Evolutionary conservation across 768 basidiomycete genomes (phyloP).

Genomic region (Russula foetens): DNA sequence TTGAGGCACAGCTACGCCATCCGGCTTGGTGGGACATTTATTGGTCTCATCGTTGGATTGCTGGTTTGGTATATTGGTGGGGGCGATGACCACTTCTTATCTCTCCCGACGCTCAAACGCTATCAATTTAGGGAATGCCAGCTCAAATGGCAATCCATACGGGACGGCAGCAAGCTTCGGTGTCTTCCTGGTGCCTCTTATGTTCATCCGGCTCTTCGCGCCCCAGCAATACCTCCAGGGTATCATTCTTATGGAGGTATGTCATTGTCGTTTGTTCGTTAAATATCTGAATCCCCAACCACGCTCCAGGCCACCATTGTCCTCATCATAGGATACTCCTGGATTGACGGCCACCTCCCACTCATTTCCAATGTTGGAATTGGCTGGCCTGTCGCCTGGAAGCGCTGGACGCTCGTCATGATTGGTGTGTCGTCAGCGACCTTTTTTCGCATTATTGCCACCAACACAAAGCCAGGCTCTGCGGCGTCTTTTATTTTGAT

Average conservation of each 20-base stretch:
- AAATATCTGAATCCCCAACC: background rate
- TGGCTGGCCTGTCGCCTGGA: conserved; percentile 47
- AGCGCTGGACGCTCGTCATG: conserved; percentile 41
- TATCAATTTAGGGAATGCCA: conserved; percentile 30
- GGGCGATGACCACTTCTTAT: background rate
- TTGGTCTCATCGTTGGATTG: conserved; percentile 42
- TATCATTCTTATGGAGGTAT: conserved; percentile 31
- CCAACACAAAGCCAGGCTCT: conserved; percentile 29
- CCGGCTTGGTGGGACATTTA: conserved; percentile 38
- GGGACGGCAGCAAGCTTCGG: conserved; percentile 42
- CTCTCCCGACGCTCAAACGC: background rate
- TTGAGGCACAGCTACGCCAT: conserved; percentile 31
- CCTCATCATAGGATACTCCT: conserved; percentile 47
- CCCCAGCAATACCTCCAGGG: conserved; percentile 35
- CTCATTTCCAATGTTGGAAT: conserved; percentile 41
- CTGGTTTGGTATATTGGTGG: conserved; percentile 42
- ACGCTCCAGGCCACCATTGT: conserved; percentile 32
- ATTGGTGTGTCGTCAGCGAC: conserved; percentile 31
- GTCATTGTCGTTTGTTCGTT: conserved; percentile 17
- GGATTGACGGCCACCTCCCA: conserved; percentile 44
- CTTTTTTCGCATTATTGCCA: background rate
- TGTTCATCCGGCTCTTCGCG: conserved; percentile 42
- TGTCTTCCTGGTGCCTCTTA: conserved; percentile 38
- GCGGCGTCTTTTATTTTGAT: conserved; percentile 46
- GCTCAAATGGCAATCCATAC: conserved; percentile 44